These are phyloP conservation scores for Phytophthora tentaculata DNA, from an alignment of 352 stramenopile genomes.

Conservation along the genomic window DNA sequence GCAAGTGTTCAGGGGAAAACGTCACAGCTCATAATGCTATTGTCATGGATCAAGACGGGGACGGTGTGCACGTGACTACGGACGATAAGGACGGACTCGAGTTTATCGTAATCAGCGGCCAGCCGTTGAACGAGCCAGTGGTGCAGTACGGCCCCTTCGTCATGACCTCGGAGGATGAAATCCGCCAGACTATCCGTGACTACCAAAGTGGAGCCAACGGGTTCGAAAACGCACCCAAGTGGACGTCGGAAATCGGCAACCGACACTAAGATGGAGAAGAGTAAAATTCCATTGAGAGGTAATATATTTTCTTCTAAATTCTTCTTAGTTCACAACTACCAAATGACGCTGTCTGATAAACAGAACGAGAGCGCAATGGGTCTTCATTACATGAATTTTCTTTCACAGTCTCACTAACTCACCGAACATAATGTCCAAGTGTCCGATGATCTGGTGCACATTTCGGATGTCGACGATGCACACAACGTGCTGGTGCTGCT, in stretches of 20 bases:
- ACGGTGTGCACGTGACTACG: slow-evolving; percentile 53
- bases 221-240: slow-evolving; percentile 68
- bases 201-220: slow-evolving; percentile 64
- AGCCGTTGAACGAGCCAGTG: slow-evolving; percentile 68
- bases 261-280: no score
- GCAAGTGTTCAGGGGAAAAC: slow-evolving; percentile 27
- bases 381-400: no score
- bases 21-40: slow-evolving; percentile 50
- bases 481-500: no score
- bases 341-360: no score
- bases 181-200: slow-evolving; percentile 61
- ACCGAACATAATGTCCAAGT: no score
- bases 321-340: no score
- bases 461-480: no score
- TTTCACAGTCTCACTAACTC: no score
- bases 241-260: slow-evolving; percentile 61
- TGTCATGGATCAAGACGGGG: slow-evolving; percentile 52
- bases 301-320: no score
- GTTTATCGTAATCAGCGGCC: slow-evolving; percentile 65
- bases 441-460: no score
- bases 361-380: no score
- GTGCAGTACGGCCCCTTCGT: slow-evolving; percentile 78
- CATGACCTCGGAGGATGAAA: slow-evolving; percentile 66
- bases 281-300: no score
- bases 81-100: slow-evolving; percentile 41